These are phyloP conservation scores for Miscanthus sacchariflorus DNA, from an alignment of 202 grass and related monocot genomes.

Conservation along the genomic window DNA sequence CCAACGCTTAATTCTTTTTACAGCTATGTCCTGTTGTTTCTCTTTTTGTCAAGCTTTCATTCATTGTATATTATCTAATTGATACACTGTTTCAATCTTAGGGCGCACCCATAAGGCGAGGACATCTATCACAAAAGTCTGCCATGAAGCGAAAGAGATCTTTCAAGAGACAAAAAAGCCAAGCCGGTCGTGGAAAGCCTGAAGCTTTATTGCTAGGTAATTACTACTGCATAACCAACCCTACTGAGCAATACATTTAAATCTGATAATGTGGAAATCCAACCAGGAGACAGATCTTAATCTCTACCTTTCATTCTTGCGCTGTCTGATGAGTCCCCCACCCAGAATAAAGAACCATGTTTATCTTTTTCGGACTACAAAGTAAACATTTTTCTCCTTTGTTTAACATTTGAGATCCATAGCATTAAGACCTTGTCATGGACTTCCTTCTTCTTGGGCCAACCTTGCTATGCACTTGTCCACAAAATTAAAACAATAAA, in stretches of 20 bases:
- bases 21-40: not conserved
- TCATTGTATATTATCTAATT: constrained; percentile 30
- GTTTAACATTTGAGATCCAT: constrained; percentile 19
- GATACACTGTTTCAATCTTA: constrained; percentile 33
- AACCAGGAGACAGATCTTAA: not conserved
- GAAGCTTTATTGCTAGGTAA: constrained; percentile 72
- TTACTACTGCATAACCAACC: not conserved
- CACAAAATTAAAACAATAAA: not conserved
- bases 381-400: not conserved
- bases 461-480: not conserved
- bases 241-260: constrained; percentile 17
- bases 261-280: not conserved
- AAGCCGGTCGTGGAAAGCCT: constrained; percentile 63
- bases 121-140: constrained; percentile 60
- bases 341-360: too few species aligned
- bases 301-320: not conserved
- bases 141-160: constrained; percentile 84
- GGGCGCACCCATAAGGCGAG: constrained; percentile 52
- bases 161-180: constrained; percentile 79
- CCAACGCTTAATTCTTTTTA: not conserved
- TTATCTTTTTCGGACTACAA: not conserved
- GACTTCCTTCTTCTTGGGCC: not conserved
- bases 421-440: not conserved
- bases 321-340: not conserved
- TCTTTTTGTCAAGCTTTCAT: not conserved